Percentiles rank a stretch among this genome's conserved stretches.
Conservation (phyloP, 2,329 filamentous ascomycete species). For the Fusarium sp. region DNA sequence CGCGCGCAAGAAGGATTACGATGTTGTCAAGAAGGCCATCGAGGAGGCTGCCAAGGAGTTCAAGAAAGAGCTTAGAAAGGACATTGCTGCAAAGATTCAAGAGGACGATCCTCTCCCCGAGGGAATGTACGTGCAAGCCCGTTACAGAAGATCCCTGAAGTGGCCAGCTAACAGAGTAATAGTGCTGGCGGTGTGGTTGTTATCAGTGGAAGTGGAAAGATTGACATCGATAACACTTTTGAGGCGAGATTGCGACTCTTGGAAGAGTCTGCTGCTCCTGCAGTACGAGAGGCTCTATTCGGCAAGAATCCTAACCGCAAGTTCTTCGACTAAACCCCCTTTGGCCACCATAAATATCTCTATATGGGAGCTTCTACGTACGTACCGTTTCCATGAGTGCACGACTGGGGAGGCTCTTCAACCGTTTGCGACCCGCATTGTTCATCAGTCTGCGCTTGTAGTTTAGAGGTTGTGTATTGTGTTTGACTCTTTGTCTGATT, state of each 20-base stretch:
- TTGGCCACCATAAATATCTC: constrained; percentile 1
- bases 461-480: constrained; percentile 49
- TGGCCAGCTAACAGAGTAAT: constrained; percentile 36
- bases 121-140: constrained; percentile 72
- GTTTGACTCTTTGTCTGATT: constrained; percentile 38
- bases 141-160: background rate
- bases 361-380: constrained; percentile 16
- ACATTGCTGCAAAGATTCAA: constrained; percentile 75
- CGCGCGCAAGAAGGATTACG: constrained; percentile 81
- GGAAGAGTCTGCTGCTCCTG: constrained; percentile 83
- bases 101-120: constrained; percentile 82
- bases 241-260: constrained; percentile 88
- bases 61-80: constrained; percentile 77
- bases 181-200: constrained; percentile 87
- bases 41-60: constrained; percentile 81
- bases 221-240: constrained; percentile 98
- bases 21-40: constrained; percentile 78
- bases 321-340: constrained; percentile 79
- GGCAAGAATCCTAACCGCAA: constrained; percentile 95
- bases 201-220: constrained; percentile 86
- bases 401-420: constrained; percentile 29
- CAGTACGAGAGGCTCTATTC: constrained; percentile 85
- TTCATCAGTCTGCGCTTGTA: constrained; percentile 42
- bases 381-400: constrained; percentile 26
- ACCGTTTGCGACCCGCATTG: constrained; percentile 37